These are phyloP conservation scores for Suillus variegatus DNA, from an alignment of 768 basidiomycete species.

Conservation along the genomic window DNA sequence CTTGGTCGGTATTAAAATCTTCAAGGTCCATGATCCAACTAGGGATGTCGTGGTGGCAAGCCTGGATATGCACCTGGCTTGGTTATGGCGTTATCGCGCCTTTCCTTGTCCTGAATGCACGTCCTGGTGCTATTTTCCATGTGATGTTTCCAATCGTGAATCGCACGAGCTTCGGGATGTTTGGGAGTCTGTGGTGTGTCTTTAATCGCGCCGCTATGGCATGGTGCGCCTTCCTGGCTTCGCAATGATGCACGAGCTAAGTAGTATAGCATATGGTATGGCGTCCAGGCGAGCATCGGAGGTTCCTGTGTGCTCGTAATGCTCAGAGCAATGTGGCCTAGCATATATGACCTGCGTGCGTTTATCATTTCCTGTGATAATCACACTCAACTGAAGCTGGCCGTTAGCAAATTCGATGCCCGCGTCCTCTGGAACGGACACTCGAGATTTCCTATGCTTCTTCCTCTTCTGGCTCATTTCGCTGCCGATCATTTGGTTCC, in stretches of 20 bases:
- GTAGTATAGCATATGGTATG: slow-evolving; percentile 65
- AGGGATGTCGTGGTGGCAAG: slow-evolving; percentile 82
- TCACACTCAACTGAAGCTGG: background rate
- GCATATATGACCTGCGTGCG: slow-evolving; percentile 64
- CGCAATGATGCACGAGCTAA: slow-evolving; percentile 16
- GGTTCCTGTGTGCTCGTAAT: slow-evolving; percentile 75
- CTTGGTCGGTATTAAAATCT: background rate
- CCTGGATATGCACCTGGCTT: slow-evolving; percentile 80
- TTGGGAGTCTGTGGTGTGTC: slow-evolving; percentile 77
- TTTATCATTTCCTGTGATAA: background rate
- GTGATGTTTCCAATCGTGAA: slow-evolving; percentile 76
- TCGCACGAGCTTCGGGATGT: slow-evolving; percentile 77
- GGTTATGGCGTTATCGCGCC: slow-evolving; percentile 61
- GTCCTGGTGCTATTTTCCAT: slow-evolving; percentile 77
- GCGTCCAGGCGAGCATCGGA: slow-evolving; percentile 82
- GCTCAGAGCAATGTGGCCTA: slow-evolving; percentile 77
- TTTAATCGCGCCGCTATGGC: slow-evolving; percentile 77
- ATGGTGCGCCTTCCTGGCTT: slow-evolving; percentile 47
- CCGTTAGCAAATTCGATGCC: slow-evolving; percentile 66
- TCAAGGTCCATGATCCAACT: slow-evolving; percentile 61
- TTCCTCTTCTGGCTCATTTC: slow-evolving; percentile 86
- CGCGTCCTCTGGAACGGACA: slow-evolving; percentile 71
- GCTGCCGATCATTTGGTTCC: slow-evolving; percentile 80
- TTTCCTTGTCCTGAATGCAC: slow-evolving; percentile 76
- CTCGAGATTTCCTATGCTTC: slow-evolving; percentile 79